Conservation (phyloP, 768 basidiomycete species). For the Psilocybe subaeruginosa region DNA sequence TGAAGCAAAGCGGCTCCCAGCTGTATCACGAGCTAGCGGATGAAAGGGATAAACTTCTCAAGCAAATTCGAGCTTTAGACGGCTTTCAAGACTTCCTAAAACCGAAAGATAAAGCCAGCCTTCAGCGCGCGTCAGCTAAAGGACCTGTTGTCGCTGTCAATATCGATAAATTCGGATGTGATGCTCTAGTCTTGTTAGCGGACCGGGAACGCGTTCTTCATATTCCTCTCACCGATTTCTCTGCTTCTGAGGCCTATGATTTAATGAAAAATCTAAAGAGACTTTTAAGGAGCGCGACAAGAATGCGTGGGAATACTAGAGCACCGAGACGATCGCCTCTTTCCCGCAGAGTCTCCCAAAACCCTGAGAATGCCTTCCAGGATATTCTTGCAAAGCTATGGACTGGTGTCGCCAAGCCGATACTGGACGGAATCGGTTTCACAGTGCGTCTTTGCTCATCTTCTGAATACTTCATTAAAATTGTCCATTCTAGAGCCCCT, state of each 20-base stretch:
- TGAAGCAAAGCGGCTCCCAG: background rate
- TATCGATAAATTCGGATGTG: conserved; percentile 18
- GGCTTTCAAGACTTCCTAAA: conserved; percentile 23
- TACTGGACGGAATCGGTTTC: conserved; percentile 9
- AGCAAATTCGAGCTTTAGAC: conserved; percentile 14
- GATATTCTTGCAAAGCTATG: conserved; percentile 13
- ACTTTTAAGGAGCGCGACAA: background rate
- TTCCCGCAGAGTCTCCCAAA: background rate
- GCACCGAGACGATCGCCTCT: background rate
- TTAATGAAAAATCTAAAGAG: conserved; percentile 1
- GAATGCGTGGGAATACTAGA: background rate
- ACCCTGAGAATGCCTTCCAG: conserved; percentile 1
- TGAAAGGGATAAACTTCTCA: conserved; percentile 19
- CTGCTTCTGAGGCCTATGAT: conserved; percentile 6
- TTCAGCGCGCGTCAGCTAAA: conserved; percentile 1
- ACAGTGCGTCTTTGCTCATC: background rate
- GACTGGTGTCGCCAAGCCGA: conserved; percentile 15
- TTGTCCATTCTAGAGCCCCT: background rate
- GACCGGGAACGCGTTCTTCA: background rate
- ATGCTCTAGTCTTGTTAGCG: conserved; percentile 20
- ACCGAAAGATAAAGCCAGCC: conserved; percentile 7
- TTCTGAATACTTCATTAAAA: background rate
- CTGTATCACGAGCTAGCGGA: conserved; percentile 18
- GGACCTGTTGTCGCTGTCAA: conserved; percentile 23
- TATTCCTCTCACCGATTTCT: conserved; percentile 17